These are phyloP conservation scores for Canna indica DNA, from an alignment of 176 grass and related monocot genomes.

Conservation along the genomic window DNA sequence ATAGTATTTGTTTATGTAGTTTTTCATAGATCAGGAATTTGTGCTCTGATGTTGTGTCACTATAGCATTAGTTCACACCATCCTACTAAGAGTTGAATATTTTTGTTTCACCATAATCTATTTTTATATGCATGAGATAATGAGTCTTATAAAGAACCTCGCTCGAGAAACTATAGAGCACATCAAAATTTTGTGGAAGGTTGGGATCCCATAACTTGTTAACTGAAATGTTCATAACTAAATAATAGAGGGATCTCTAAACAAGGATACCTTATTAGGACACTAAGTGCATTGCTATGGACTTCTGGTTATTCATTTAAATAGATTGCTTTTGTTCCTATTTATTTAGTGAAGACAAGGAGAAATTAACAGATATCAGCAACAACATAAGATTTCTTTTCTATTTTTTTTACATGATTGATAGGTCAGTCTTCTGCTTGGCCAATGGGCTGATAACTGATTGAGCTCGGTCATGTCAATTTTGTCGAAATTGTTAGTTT, in stretches of 20 bases:
- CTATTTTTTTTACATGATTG: background rate
- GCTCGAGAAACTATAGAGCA: background rate
- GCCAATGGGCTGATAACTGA: too few relatives aligned
- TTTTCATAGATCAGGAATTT: slow-evolving; percentile 2
- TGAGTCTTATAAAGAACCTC: background rate
- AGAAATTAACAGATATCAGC: too few relatives aligned
- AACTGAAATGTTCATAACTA: background rate
- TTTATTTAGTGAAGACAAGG: background rate
- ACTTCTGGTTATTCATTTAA: background rate
- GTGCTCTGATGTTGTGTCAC: background rate
- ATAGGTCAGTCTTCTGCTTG: too few relatives aligned
- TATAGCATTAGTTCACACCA: too few relatives aligned
- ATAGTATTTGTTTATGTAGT: slow-evolving; percentile 1
- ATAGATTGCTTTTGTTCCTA: background rate
- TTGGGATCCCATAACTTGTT: background rate
- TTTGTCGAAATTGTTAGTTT: too few relatives aligned
- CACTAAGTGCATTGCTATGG: background rate
- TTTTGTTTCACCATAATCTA: background rate
- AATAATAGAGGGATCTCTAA: background rate
- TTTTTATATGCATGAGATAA: background rate
- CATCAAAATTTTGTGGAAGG: background rate
- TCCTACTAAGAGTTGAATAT: too few relatives aligned
- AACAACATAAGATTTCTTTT: background rate
- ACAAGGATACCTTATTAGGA: background rate
- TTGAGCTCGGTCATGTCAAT: too few relatives aligned